These are phyloP conservation scores for Teunomyces stri DNA, from an alignment of 805 yeast genomes.

Conservation along the genomic window DNA sequence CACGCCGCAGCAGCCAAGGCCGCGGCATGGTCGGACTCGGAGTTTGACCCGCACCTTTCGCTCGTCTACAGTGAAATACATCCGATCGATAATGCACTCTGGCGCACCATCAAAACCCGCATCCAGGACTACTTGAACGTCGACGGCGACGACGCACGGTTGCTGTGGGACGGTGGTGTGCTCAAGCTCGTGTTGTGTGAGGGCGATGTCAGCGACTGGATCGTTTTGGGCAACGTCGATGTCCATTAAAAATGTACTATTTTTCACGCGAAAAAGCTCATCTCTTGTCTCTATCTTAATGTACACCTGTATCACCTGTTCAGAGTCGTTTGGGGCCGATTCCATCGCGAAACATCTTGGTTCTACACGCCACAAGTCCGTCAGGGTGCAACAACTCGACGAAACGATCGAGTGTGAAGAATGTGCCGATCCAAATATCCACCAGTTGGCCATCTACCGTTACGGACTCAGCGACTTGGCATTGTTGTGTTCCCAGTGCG, in stretches of 20 bases:
- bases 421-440: constrained; percentile 53
- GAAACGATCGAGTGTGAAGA: constrained; percentile 55
- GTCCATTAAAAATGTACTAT: constrained; percentile 21
- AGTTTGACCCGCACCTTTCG: constrained; percentile 72
- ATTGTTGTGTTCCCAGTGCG: constrained; percentile 47
- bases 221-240: constrained; percentile 54
- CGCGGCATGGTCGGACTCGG: constrained; percentile 51
- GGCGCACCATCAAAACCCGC: constrained; percentile 61
- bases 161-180: constrained; percentile 70
- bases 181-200: constrained; percentile 65
- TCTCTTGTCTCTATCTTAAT: neutral
- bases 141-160: constrained; percentile 31
- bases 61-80: constrained; percentile 62
- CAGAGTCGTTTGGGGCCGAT: constrained; percentile 26
- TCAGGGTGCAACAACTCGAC: constrained; percentile 25
- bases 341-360: constrained; percentile 53
- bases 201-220: constrained; percentile 72
- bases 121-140: constrained; percentile 63
- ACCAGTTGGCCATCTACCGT: constrained; percentile 48
- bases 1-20: constrained; percentile 49
- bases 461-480: constrained; percentile 57
- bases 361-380: constrained; percentile 51
- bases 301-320: constrained; percentile 44
- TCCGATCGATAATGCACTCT: constrained; percentile 66
- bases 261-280: no score